A percentile compares a stretch with the other conserved stretches of the same genome.
These are phyloP conservation scores for Aspergillus egyptiacus DNA, from an alignment of 495 filamentous ascomycete genomes.

Conservation along the genomic window DNA sequence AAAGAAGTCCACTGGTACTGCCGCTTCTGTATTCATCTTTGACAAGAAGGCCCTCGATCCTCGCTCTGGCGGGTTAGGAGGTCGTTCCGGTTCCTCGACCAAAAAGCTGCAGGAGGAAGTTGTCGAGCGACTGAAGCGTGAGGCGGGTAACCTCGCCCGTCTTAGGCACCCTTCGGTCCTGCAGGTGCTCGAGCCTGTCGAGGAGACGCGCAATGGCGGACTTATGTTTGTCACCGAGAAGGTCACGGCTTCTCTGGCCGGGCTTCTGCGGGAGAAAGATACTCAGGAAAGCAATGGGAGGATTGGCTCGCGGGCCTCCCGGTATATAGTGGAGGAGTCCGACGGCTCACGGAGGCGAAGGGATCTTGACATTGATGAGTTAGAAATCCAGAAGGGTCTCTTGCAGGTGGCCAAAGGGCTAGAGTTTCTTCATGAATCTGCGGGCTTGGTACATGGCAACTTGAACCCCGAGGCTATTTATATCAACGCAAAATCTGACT, in stretches of 20 bases:
- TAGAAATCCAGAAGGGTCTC: constrained; percentile 95
- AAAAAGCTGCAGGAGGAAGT: constrained; percentile 84
- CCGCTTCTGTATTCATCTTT: constrained; percentile 90
- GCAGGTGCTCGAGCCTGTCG: constrained; percentile 89
- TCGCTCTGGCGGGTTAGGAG: constrained; percentile 50
- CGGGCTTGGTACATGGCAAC: constrained; percentile 88
- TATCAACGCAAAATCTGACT: constrained; percentile 95
- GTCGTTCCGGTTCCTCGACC: constrained; percentile 58
- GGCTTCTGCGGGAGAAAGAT: constrained; percentile 81
- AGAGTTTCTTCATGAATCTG: constrained; percentile 95
- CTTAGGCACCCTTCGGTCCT: constrained; percentile 87
- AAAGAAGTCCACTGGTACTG: constrained; percentile 84
- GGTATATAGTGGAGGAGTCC: constrained; percentile 75
- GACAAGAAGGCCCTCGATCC: constrained; percentile 79
- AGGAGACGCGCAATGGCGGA: constrained; percentile 84
- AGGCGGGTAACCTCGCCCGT: constrained; percentile 78
- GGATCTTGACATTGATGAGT: constrained; percentile 91
- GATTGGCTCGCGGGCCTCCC: constrained; percentile 62
- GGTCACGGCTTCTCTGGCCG: constrained; percentile 80
- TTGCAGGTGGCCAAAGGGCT: constrained; percentile 89
- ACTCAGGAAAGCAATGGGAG: constrained; percentile 62
- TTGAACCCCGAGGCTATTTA: constrained; percentile 93
- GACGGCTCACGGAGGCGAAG: constrained; percentile 66
- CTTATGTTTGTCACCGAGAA: constrained; percentile 93
- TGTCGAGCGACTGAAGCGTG: constrained; percentile 81